phyloP scores from a whole-genome alignment of 2,329 filamentous ascomycete species.

The Dactylella cylindrospora region DNA sequence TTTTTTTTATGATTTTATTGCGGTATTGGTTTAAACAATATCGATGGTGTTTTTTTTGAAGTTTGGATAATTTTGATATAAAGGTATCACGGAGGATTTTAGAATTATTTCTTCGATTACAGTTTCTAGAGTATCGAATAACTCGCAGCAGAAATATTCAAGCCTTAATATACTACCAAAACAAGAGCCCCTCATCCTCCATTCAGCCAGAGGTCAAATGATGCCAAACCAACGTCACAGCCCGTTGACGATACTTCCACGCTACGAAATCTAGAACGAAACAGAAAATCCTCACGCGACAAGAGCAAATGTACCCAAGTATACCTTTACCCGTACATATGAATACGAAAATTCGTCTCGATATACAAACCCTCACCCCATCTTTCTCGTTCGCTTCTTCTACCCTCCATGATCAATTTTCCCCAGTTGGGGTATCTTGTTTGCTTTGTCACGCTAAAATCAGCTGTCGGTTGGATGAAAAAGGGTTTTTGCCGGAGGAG shows the following conservation, averaged over 20 bases:
- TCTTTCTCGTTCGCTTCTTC: neutral
- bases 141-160: neutral
- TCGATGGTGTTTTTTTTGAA: neutral
- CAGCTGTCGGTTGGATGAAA: no score
- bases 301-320: neutral
- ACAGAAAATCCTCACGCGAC: neutral
- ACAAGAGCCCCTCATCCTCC: no score
- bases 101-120: no score
- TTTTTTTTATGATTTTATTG: slow-evolving; percentile 2
- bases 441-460: no score
- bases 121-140: neutral
- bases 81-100: neutral
- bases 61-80: neutral
- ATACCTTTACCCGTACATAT: neutral
- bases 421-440: no score
- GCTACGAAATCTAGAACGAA: slow-evolving; percentile 1
- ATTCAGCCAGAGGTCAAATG: neutral
- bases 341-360: no score
- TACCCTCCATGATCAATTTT: slow-evolving; percentile 7
- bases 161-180: no score
- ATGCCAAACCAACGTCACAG: neutral
- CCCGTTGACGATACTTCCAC: neutral
- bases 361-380: neutral
- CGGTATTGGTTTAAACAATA: neutral
- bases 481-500: neutral